These are phyloP conservation scores for Clitopilus passeckerianus DNA, from an alignment of 768 basidiomycete genomes.

Conservation along the genomic window DNA sequence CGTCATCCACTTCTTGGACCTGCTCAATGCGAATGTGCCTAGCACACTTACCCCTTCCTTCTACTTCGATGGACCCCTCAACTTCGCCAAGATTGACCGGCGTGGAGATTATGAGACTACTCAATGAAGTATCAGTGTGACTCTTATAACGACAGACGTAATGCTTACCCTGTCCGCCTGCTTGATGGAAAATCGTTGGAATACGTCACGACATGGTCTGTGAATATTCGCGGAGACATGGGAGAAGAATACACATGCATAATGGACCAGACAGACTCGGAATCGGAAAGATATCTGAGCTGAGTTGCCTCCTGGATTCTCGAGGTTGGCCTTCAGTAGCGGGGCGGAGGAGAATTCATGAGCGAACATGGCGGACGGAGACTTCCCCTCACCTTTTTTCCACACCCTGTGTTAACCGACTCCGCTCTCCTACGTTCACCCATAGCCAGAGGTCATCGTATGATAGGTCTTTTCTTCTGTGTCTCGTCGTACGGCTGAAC, in stretches of 20 bases:
- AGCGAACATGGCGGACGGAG: not conserved
- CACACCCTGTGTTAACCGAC: constrained; percentile 38
- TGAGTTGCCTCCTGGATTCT: constrained; percentile 49
- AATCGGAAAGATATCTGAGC: constrained; percentile 48
- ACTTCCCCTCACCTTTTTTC: constrained; percentile 43
- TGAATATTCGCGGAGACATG: constrained; percentile 58
- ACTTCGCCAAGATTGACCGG: constrained; percentile 45
- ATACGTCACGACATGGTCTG: constrained; percentile 46
- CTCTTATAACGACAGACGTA: not conserved
- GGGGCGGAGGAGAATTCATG: not conserved
- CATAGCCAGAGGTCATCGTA: constrained; percentile 49
- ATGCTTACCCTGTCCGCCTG: constrained; percentile 40
- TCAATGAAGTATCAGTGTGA: not conserved
- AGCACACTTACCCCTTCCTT: constrained; percentile 51
- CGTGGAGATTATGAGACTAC: constrained; percentile 38
- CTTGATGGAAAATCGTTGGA: constrained; percentile 32
- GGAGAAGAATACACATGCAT: constrained; percentile 53
- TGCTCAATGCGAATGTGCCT: constrained; percentile 53
- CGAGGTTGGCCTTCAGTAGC: constrained; percentile 34
- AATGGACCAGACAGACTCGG: constrained; percentile 52
- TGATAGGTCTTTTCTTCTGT: constrained; percentile 41
- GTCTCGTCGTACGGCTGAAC: constrained; percentile 46
- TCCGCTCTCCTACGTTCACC: constrained; percentile 40
- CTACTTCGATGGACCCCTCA: constrained; percentile 40
- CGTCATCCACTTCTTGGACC: constrained; percentile 44